These are phyloP conservation scores for Eucalyptus brandiana DNA, from an alignment of 345 rosid genomes.

Conservation along the genomic window DNA sequence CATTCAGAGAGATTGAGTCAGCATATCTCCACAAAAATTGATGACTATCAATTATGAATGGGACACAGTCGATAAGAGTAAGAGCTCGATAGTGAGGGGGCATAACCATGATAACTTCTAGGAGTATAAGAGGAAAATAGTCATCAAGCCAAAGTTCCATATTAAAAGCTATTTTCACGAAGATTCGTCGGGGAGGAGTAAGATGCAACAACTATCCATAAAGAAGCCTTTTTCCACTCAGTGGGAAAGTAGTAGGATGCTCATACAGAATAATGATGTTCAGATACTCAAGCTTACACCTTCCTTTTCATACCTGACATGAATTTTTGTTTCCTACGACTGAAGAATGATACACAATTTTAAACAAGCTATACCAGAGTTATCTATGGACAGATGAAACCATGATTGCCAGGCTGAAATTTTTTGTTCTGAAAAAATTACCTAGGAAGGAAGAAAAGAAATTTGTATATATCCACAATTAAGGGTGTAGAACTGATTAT, in stretches of 20 bases:
- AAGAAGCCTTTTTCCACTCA: neutral
- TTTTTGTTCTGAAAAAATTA: neutral
- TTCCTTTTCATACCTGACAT: neutral
- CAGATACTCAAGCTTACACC: neutral
- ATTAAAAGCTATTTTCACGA: neutral
- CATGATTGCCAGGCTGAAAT: neutral
- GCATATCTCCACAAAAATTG: neutral
- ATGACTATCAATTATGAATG: neutral
- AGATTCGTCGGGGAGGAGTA: neutral
- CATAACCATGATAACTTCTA: neutral
- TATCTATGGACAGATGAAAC: neutral
- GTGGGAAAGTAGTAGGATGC: neutral
- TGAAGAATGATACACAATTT: neutral
- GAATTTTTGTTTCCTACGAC: neutral
- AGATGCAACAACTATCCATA: neutral
- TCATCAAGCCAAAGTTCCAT: neutral
- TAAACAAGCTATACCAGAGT: neutral
- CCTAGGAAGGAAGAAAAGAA: neutral
- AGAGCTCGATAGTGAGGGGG: neutral
- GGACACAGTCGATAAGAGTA: neutral
- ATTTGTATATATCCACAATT: neutral
- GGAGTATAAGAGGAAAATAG: neutral
- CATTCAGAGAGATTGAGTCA: neutral
- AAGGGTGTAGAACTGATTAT: neutral
- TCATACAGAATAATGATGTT: neutral